Evolutionary conservation across 495 filamentous ascomycete species (phyloP), one percentile per base, ranked within the genome.

Genomic region (Apodospora peruviana): DNA sequence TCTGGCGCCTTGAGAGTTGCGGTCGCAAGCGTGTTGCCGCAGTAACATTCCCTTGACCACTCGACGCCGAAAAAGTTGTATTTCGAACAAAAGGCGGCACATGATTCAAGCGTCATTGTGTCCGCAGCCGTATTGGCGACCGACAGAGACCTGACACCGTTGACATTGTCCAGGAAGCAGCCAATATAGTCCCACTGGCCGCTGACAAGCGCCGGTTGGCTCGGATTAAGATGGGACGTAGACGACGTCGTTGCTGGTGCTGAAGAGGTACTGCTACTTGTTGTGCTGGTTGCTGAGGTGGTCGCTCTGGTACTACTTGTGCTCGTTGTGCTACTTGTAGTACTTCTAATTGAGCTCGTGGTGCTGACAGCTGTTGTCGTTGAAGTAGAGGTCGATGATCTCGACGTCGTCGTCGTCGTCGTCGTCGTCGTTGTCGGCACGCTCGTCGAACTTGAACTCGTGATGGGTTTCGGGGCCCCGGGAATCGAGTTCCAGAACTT

Each of bases 61-160:
- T 56, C 53, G 23, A 40, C 34, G 4, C 53, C 53, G 11, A 56
- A 56, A 35, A 43, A 49, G 53, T 42, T 65, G 60, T 65, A 79
- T 45, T 58, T 62, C 4, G 32, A 34, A 27, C 78, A 81, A 61
- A 77, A 79, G 29, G 67, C 57, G 22, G 79, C 64, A 57, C 81
- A 83, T 37, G 66, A 65, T 48, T 75, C 69, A 5, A 78, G 59
- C 1, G 78, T 82, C 66, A 79, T 76, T 27, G 52, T 48, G 43
- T 70, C 52, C 11, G 65, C 57, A 11, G 59, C 55, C 0, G 60
- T 70, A 14, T 71, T 72, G 8, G 58, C 67, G 0, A 59, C 62
- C 0, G 62, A 63, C 27, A 87, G 72, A n/a, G 81, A 76, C 34
- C 83, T 82, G 17, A 40, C 48, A 17, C 35, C 32, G 34, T 52